Conservation (phyloP, 2,329 filamentous ascomycete species). For the Colletotrichum sp. region DNA sequence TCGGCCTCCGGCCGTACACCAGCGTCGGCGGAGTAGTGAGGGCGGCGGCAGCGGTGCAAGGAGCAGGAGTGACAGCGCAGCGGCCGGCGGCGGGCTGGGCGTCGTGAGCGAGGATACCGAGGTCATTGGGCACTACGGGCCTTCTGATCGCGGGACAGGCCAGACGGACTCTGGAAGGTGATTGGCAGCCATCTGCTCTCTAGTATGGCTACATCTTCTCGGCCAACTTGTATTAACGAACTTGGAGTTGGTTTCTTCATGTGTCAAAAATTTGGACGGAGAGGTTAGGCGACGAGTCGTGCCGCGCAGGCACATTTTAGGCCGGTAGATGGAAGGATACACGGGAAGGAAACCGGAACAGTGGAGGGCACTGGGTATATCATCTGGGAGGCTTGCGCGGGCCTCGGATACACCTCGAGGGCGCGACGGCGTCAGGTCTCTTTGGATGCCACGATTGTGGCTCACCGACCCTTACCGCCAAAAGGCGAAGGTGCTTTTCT, state of each 20-base stretch:
- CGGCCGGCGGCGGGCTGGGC: conserved; percentile 24
- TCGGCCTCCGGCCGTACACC: conserved; percentile 29
- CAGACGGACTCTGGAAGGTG: conserved; percentile 39
- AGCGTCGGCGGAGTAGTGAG: conserved; percentile 30
- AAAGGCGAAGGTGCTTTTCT: neutral
- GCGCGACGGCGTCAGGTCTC: neutral
- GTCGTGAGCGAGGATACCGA: conserved; percentile 52
- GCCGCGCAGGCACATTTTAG: neutral
- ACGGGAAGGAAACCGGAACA: neutral
- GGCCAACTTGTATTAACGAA: neutral
- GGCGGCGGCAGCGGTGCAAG: conserved; percentile 19
- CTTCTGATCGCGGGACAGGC: conserved; percentile 41
- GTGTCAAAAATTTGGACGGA: neutral
- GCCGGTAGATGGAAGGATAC: neutral
- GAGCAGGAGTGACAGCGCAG: conserved; percentile 25
- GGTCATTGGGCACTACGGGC: conserved; percentile 47
- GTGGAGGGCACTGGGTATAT: neutral
- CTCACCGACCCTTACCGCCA: neutral
- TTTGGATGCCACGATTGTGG: neutral
- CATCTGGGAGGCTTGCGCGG: neutral
- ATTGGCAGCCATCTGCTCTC: neutral
- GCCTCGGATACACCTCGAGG: neutral
- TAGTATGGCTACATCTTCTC: neutral
- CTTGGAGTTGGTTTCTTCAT: neutral
- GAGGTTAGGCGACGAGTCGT: neutral